Conservation (phyloP, 2,329 filamentous ascomycete species). For the Aspergillus sp. region DNA sequence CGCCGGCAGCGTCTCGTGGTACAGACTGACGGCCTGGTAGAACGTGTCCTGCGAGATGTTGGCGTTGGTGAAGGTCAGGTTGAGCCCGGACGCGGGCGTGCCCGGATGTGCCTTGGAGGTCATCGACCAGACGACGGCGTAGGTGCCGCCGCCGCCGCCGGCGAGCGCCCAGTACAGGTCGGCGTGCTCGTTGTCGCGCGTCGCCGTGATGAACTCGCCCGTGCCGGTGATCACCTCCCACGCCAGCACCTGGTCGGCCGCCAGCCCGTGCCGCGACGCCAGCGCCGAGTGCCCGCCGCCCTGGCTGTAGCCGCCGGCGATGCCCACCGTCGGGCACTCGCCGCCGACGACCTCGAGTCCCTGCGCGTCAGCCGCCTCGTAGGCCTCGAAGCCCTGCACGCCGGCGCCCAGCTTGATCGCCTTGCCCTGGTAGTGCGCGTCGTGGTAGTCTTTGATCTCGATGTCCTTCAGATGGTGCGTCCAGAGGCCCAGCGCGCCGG, state of each 20-base stretch:
- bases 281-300: constrained; percentile 61
- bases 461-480: constrained; percentile 33
- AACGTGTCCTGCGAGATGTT: constrained; percentile 44
- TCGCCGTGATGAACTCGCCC: constrained; percentile 52
- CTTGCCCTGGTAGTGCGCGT: constrained; percentile 47
- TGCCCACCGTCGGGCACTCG: constrained; percentile 54
- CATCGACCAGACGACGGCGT: constrained; percentile 56
- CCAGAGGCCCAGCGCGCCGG: constrained; percentile 44
- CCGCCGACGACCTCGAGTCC: constrained; percentile 57
- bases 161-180: constrained; percentile 64
- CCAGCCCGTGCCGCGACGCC: constrained; percentile 56
- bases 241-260: constrained; percentile 58
- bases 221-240: constrained; percentile 56
- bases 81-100: constrained; percentile 43
- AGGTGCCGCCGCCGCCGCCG: constrained; percentile 61
- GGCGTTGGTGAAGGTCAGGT: constrained; percentile 41
- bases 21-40: constrained; percentile 50
- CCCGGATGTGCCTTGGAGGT: constrained; percentile 54
- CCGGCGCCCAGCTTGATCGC: constrained; percentile 58
- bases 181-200: constrained; percentile 41
- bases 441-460: constrained; percentile 31
- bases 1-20: constrained; percentile 48
- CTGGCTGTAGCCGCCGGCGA: constrained; percentile 60
- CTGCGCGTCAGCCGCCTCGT: constrained; percentile 44
- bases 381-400: constrained; percentile 51